Conservation (phyloP, 331 rosid genomes). For the Erythrophleum ivorense region DNA sequence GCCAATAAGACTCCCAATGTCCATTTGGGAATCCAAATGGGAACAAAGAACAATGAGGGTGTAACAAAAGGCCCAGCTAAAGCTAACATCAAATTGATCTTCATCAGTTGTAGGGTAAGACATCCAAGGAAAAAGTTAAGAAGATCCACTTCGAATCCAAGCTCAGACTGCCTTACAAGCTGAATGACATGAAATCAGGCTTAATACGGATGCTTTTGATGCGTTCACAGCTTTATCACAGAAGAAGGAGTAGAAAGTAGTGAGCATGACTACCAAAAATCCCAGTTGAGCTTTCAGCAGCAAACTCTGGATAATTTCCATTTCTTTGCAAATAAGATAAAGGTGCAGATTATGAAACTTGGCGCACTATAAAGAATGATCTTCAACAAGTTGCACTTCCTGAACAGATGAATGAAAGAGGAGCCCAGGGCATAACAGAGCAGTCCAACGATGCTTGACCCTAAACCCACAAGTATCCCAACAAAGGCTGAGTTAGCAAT, state of each 20-base stretch:
- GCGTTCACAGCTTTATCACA: background rate
- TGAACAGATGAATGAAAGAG: background rate
- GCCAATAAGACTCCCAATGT: background rate
- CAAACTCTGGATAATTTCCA: background rate
- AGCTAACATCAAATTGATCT: background rate
- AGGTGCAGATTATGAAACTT: background rate
- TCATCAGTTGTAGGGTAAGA: background rate
- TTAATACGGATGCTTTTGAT: background rate
- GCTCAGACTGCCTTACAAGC: background rate
- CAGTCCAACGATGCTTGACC: background rate
- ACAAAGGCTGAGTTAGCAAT: background rate
- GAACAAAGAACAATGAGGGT: background rate
- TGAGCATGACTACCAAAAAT: background rate
- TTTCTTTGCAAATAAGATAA: background rate
- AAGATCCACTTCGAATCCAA: background rate
- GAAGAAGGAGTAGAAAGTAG: slow-evolving; percentile 21
- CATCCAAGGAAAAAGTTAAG: background rate
- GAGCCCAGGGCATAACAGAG: background rate
- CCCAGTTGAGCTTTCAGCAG: slow-evolving; percentile 7
- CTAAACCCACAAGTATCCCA: background rate
- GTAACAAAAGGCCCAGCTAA: background rate
- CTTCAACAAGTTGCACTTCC: background rate
- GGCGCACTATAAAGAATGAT: background rate
- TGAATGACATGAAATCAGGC: background rate
- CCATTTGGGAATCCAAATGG: background rate